phyloP scores from a whole-genome alignment of 345 rosid genomes.

The Aquilaria yunnanensis region DNA sequence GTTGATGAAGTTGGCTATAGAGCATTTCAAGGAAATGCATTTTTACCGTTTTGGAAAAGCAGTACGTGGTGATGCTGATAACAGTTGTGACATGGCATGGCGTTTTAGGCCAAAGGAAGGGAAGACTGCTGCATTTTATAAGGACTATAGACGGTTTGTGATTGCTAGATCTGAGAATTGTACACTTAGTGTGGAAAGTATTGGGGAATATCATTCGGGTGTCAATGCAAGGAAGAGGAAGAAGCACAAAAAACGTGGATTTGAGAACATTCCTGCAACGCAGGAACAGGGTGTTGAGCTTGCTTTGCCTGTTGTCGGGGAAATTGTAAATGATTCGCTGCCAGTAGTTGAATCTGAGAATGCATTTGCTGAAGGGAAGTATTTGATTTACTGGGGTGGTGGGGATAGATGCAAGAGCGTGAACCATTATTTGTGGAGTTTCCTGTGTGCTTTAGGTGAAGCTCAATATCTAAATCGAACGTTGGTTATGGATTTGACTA shows the following conservation, averaged over 20 bases:
- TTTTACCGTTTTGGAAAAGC: conserved; percentile 89
- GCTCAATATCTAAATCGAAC: conserved; percentile 84
- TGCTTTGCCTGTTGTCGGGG: conserved; percentile 56
- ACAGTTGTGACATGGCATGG: conserved; percentile 90
- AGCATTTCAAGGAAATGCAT: conserved; percentile 75
- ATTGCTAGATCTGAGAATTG: conserved; percentile 55
- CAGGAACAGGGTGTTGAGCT: conserved; percentile 16
- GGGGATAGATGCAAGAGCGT: conserved; percentile 89
- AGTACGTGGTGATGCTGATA: conserved; percentile 40
- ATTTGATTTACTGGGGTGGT: conserved; percentile 65
- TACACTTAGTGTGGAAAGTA: conserved; percentile 35
- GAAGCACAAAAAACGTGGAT: conserved; percentile 60
- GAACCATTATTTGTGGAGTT: conserved; percentile 90
- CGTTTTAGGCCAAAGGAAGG: conserved; percentile 88
- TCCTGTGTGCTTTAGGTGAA: conserved; percentile 87
- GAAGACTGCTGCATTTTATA: conserved; percentile 64
- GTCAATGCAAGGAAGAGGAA: conserved; percentile 79
- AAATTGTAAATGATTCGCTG: conserved; percentile 63
- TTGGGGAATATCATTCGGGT: conserved; percentile 84
- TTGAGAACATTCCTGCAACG: conserved; percentile 36
- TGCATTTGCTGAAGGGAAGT: conserved; percentile 51
- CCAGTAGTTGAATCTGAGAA: conserved; percentile 62
- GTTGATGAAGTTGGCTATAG: conserved; percentile 79
- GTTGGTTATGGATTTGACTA: conserved; percentile 73
- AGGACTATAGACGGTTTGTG: conserved; percentile 71